phyloP scores from a whole-genome alignment of 257 asterid species.

The Linaria vulgaris region DNA sequence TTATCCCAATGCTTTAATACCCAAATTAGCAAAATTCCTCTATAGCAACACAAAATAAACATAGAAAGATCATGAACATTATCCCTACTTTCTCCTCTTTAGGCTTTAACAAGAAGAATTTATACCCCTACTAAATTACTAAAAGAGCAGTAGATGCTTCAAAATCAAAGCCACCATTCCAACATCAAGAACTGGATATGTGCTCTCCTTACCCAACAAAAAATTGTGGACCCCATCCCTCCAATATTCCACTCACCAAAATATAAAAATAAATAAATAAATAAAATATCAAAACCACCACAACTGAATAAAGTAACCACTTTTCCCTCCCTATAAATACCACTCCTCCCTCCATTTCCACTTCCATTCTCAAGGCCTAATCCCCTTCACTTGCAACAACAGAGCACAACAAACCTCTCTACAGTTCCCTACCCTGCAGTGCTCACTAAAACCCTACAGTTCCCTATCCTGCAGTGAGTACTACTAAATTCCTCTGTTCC shows the following conservation, averaged over 20 bases:
- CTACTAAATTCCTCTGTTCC: too few species aligned
- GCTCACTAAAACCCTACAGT: too few species aligned
- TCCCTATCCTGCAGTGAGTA: too few species aligned
- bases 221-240: slow-evolving; percentile 10
- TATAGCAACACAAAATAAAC: too few species aligned
- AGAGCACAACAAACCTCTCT: neutral
- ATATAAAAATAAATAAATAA: neutral
- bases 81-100: neutral
- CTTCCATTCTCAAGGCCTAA: slow-evolving; percentile 4
- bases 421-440: neutral
- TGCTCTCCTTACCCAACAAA: neutral
- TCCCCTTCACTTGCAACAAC: neutral
- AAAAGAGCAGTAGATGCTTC: slow-evolving; percentile 3
- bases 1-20: too few species aligned
- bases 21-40: too few species aligned
- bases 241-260: slow-evolving; percentile 9
- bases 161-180: slow-evolving; percentile 12
- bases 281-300: neutral
- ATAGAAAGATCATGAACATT: neutral
- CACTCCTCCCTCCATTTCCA: slow-evolving; percentile 18
- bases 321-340: slow-evolving; percentile 40
- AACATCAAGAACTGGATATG: slow-evolving; percentile 19
- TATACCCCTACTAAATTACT: neutral
- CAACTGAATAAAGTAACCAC: slow-evolving; percentile 2
- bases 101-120: neutral